Evolutionary conservation across 257 asterid species (phyloP).

Genomic region (Euphrasia confusa): DNA sequence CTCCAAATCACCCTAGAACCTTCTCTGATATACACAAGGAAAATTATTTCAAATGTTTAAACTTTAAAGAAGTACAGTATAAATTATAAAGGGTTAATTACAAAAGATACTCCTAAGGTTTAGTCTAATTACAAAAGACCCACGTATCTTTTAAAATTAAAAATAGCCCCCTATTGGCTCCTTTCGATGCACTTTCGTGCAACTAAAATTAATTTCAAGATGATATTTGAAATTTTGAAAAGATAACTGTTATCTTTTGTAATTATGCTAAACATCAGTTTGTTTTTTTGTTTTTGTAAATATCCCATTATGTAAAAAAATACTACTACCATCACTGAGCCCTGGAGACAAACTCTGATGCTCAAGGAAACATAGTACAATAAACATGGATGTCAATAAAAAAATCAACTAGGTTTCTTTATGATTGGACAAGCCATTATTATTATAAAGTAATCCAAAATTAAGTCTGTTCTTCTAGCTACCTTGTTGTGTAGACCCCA

Average conservation of each 20-base stretch:
- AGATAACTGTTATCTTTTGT: background rate
- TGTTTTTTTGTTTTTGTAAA: too few species aligned
- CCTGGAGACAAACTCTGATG: background rate
- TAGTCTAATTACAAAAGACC: background rate
- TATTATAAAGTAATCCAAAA: too few species aligned
- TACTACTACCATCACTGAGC: too few species aligned
- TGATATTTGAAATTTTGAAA: background rate
- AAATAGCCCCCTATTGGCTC: background rate
- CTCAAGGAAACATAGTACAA: constrained; percentile 13
- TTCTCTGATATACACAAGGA: constrained; percentile 56
- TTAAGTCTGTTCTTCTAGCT: too few species aligned
- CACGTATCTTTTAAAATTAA: too few species aligned
- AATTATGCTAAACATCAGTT: too few species aligned
- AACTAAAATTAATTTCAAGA: background rate
- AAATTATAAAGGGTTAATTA: background rate
- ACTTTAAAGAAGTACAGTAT: too few species aligned
- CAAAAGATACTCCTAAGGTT: background rate
- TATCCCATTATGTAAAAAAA: too few species aligned
- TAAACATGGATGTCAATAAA: background rate
- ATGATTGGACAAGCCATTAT: too few species aligned
- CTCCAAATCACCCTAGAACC: constrained; percentile 94
- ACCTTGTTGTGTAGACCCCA: constrained; percentile 94
- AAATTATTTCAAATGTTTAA: background rate
- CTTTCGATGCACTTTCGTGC: too few species aligned
- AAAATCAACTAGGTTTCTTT: too few species aligned